Evolutionary conservation across 768 basidiomycete species (phyloP), one percentile per base, ranked within the genome.

Genomic region (Mycena alexandri): DNA sequence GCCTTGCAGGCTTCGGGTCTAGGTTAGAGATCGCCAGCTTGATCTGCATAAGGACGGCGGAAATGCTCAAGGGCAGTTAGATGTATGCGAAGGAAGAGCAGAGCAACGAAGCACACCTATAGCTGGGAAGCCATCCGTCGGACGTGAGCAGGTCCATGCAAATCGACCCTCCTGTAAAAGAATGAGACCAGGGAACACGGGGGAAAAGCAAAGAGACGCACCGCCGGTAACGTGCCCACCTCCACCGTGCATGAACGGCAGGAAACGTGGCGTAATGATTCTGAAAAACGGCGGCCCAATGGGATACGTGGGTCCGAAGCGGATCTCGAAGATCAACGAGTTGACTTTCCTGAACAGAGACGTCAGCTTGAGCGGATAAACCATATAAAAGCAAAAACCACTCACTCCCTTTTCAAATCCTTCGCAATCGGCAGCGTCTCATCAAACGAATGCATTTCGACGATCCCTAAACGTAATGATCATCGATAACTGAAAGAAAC

Each of bases 251-350:
- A 86, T 84, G 73, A 93, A 93, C 0, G 90, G 89, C 41, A 91
- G 74, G 78, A 93, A 90, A 25, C 92, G 85, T 0, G 92, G 92
- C 25, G 88, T 89, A 24, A 93, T 83, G 36, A 93, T 88, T 62
- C 92, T 85, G 78, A 93, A 92, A 80, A 91, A 93, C 0, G 93
- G 92, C 1, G 91, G 93, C 11, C 87, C 82, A 71, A 88, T 84
- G 0, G 92, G 92, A 75, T 87, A 93, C 19, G 80, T 81, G 1
- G 87, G 82, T 10, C 89, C 89, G 73, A 91, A 93, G 38, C 90
- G 80, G 58, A 93, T 88, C 73, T 93, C 92, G 71, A 94, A 88
- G 19, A 92, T 85, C 50, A 94, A 76, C 0, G 90, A 92, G 58
- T 86, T 86, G 56, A 93, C 72, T 48, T 82, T 80, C 72, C 89